A percentile compares a stretch with the other conserved stretches of the same genome.
Conservation (phyloP, 345 rosid genomes). For the Alliaria petiolata region DNA sequence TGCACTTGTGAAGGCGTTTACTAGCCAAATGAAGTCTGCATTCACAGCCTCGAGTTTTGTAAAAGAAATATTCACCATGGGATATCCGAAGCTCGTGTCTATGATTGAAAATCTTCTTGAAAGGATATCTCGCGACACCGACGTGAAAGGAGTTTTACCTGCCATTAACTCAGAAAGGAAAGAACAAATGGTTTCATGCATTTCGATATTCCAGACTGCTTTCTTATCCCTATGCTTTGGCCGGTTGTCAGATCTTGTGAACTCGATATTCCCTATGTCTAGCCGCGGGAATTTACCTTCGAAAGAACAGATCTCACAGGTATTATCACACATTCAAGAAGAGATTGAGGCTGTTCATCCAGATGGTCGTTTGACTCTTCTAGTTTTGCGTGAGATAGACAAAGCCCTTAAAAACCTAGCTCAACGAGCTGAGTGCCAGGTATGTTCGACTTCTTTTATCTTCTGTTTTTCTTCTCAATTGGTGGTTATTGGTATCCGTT, state of each 20-base stretch:
- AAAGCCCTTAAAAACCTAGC: slow-evolving; percentile 81
- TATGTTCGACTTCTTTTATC: slow-evolving; percentile 17
- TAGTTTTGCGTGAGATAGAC: slow-evolving; percentile 81
- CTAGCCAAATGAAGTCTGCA: slow-evolving; percentile 91
- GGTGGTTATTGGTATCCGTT: neutral
- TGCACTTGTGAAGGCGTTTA: slow-evolving; percentile 86
- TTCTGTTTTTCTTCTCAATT: neutral
- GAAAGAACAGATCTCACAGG: slow-evolving; percentile 82
- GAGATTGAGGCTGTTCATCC: slow-evolving; percentile 92
- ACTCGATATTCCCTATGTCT: slow-evolving; percentile 78
- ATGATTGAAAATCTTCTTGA: slow-evolving; percentile 85
- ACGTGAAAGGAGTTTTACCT: slow-evolving; percentile 88
- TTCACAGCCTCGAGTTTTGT: slow-evolving; percentile 97
- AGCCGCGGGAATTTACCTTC: slow-evolving; percentile 95
- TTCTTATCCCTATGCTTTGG: slow-evolving; percentile 75
- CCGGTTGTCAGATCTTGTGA: slow-evolving; percentile 87
- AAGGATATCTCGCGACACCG: slow-evolving; percentile 72
- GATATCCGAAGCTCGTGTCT: slow-evolving; percentile 88
- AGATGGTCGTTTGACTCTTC: slow-evolving; percentile 85
- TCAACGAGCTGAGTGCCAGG: slow-evolving; percentile 93
- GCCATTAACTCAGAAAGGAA: slow-evolving; percentile 76
- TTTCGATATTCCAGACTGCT: slow-evolving; percentile 87
- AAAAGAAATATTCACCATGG: slow-evolving; percentile 83
- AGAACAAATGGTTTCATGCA: slow-evolving; percentile 71
- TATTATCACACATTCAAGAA: slow-evolving; percentile 81